Evolutionary conservation across 768 basidiomycete genomes (phyloP).

Genomic region (Trametes punicea): DNA sequence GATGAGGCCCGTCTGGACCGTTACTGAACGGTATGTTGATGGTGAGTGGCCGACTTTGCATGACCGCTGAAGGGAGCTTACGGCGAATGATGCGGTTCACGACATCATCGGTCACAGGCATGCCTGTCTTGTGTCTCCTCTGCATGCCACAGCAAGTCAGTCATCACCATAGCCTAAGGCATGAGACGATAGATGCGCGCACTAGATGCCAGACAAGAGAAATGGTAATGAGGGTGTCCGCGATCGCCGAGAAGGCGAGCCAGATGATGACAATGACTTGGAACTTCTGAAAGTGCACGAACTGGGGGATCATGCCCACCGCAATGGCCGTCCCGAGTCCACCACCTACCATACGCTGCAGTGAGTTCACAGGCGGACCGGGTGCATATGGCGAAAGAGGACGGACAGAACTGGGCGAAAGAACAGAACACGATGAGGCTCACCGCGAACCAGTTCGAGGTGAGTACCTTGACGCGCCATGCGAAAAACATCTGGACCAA

Average conservation of each 20-base stretch:
- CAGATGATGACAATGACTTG: constrained; percentile 19
- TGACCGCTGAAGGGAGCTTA: not conserved
- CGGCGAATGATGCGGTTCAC: constrained; percentile 19
- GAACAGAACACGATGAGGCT: not conserved
- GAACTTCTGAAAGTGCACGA: constrained; percentile 17
- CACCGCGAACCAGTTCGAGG: not conserved
- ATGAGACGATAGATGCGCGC: not conserved
- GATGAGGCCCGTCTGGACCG: constrained; percentile 31
- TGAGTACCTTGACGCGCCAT: constrained; percentile 4
- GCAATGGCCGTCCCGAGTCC: constrained; percentile 21
- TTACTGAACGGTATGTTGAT: constrained; percentile 16
- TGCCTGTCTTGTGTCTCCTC: constrained; percentile 16
- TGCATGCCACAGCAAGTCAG: not conserved
- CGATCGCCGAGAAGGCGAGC: constrained; percentile 16
- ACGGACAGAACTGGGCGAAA: not conserved
- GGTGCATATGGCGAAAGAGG: not conserved
- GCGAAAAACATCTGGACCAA: constrained; percentile 11
- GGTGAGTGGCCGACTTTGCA: not conserved
- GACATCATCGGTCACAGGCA: constrained; percentile 19
- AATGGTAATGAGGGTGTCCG: constrained; percentile 19
- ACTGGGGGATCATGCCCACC: constrained; percentile 15
- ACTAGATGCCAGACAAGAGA: constrained; percentile 22
- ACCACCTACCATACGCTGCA: constrained; percentile 8
- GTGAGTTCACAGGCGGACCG: not conserved
- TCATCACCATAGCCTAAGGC: not conserved